Base-by-base conservation (phyloP, 2,329 filamentous ascomycete genomes). In the Xylogone sp. region DNA sequence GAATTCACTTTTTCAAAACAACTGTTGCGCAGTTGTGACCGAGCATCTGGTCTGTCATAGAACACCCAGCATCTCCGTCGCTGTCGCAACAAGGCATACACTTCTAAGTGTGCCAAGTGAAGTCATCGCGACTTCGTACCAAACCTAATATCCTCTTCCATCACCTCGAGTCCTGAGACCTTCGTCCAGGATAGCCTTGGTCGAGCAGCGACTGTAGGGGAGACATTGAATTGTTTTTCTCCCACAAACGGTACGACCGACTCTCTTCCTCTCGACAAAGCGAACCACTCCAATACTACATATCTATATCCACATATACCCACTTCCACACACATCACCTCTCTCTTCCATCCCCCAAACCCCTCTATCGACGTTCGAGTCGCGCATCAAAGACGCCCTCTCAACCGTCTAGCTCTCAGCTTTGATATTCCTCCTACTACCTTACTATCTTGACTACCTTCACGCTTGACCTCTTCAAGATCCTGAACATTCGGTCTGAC, bases 201-300 rank as follows among this genome's bases (percentile, higher is more conserved):
- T 62, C 62, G 63, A 62, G 70, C 73, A 75, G 72, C 71, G 68
- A 70, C 71, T 75, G 77, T 77, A 76, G 90, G 90, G 88, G 91
- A 96, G 87, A 91, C 91, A 96, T 96, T 96, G 73, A 86, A 71
- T 96, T 96, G 91, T 96, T 90, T 77, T 88, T 96, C 91, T 96
- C 90, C 88, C 82, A 74, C 81, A 80, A 81, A 79, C 76, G 80
- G 82, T 86, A 84, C 62, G 64, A 53, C 50, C 39, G 54, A 46
- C 39, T 52, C 48, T 51, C 56, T 53, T 52, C n/a, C 5, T 27
- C 51, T 55, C 58, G 53, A 56, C 51, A 48, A 50, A 43, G 45
- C 22, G 34, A 53, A 50, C 48, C 48, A 49, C 48, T 52, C 43
- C 57, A 52, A 53, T 53, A 42, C 43, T 53, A 39, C 19, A 27